A percentile compares a stretch with the other conserved stretches of the same genome.
Evolutionary conservation across 768 basidiomycete genomes (phyloP).

Genomic region (Royoungia palumana): DNA sequence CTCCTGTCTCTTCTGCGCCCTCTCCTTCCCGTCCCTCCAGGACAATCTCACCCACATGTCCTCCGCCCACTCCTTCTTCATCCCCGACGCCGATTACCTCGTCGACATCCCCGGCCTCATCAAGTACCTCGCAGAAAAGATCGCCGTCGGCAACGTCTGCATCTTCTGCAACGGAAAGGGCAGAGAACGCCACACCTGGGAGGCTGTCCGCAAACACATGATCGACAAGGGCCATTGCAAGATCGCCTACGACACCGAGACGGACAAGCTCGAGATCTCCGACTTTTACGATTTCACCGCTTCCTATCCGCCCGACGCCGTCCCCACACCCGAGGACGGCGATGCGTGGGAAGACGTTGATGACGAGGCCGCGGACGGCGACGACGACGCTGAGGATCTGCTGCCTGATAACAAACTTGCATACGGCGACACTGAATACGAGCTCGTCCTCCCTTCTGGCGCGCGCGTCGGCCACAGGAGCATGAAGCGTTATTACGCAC

Average conservation of each 20-base stretch:
- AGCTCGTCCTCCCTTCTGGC: constrained; percentile 92
- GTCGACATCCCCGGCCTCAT: constrained; percentile 80
- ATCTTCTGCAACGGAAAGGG: constrained; percentile 84
- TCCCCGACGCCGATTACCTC: constrained; percentile 91
- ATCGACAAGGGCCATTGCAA: constrained; percentile 95
- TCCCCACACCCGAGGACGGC: constrained; percentile 31
- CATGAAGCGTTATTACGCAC: constrained; percentile 82
- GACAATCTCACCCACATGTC: constrained; percentile 88
- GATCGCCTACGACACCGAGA: constrained; percentile 81
- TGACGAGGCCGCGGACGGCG: constrained; percentile 32
- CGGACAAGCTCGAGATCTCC: constrained; percentile 80
- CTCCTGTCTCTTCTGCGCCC: constrained; percentile 85
- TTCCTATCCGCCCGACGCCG: constrained; percentile 61
- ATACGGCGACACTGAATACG: constrained; percentile 77
- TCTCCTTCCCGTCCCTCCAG: constrained; percentile 47
- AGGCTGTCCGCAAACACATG: constrained; percentile 96
- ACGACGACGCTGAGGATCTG: constrained; percentile 35
- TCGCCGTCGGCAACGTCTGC: constrained; percentile 91
- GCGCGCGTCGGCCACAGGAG: constrained; percentile 88
- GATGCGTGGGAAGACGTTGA: constrained; percentile 37
- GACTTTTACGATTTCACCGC: constrained; percentile 91
- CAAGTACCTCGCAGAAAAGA: constrained; percentile 85
- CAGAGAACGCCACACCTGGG: constrained; percentile 75
- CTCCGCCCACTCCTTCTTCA: constrained; percentile 83
- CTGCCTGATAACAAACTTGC: constrained; percentile 55